phyloP scores from a whole-genome alignment of 306 rosid genomes.

The Cucumis sativus region Cucumber_9930_V3 NC_026660.2:30042001-30042500 shows the following conservation, averaged over 20 bases:
- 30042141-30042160: too few species aligned
- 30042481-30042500: conserved; percentile 85
- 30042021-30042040: neutral
- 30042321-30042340: neutral
- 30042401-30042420: neutral
- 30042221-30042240: neutral
- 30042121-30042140: too few species aligned
- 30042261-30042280: neutral
- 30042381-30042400: neutral
- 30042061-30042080: neutral
- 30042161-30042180: too few species aligned
- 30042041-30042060: neutral
- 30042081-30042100: neutral
- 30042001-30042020: neutral
- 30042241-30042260: neutral
- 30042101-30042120: neutral
- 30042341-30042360: neutral
- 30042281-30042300: neutral
- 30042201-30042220: neutral
- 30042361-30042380: neutral
- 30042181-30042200: neutral
- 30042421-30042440: neutral
- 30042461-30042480: conserved; percentile 90
- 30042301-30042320: neutral
- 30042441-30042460: conserved; percentile 40